Base-by-base conservation (phyloP, 2,329 filamentous ascomycete genomes). In the Hansfordia pulvinata region DNA sequence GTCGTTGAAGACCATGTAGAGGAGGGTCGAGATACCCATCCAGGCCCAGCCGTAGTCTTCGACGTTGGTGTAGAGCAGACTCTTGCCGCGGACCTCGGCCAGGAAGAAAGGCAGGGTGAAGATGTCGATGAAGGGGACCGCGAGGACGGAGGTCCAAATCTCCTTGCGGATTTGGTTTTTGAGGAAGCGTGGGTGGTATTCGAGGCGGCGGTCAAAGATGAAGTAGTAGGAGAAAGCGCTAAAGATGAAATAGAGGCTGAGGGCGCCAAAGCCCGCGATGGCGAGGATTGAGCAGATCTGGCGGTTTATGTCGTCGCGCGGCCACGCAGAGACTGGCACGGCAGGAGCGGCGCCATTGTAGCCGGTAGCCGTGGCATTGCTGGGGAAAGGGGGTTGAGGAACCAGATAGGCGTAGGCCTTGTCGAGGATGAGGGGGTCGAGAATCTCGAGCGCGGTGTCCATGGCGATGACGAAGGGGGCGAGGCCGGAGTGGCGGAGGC, bases 221-320 rank as follows among this genome's bases (percentile, higher is more conserved):
- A 82, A 71, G 51, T 76, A 53, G 54, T 85, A 86, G 18, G 78
- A 84, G 10, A 82, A 55, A 19, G 69, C 62, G 14, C 77, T 73
- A 46, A 71, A 79, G 36, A 75, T 38, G 46, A 77, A 79, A 60
- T 84, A 85, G 28, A 48, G 39, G 8, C 28, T 27, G 10, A 28
- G 30, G 12, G 52, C 53, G 30, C 53, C 55, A 17, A 56, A 28
- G 34, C 53, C 48, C 13, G 53, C 54, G 27, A 58, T 35, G 35
- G 52, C 26, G 8, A 58, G 38, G 26, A 58, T 45, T 1, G 54
- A 56, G 26, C 46, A 38, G 38, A 38, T 35, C 29, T 59, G 55
- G 27, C 55, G 54, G 20, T 46, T 38, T 28, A 58, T 46, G 41
- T 55, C 48, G 43, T 59, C 54, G 36, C 56, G 54, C 4, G 49